Conservation (phyloP, 768 basidiomycete species). For the Mycena metata region DNA sequence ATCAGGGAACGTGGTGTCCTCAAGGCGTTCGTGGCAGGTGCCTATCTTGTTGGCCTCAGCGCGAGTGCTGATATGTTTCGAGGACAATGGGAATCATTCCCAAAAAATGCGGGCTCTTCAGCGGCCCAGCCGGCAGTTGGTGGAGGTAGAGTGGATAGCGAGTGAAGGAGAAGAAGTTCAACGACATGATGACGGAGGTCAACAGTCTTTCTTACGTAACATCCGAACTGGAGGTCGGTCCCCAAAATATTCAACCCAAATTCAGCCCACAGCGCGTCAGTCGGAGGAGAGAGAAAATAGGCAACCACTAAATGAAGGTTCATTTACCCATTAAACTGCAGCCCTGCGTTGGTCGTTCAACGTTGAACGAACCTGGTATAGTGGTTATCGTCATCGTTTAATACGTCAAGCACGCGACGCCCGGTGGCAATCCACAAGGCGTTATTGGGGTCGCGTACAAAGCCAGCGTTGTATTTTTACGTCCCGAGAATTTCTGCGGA, state of each 20-base stretch:
- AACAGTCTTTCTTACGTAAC: constrained; percentile 13
- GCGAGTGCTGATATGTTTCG: constrained; percentile 11
- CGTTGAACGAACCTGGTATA: background rate
- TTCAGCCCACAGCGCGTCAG: background rate
- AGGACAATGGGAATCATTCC: constrained; percentile 1
- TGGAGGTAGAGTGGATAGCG: background rate
- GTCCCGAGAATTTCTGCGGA: constrained; percentile 9
- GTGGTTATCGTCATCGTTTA: too few species aligned
- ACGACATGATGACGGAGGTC: constrained; percentile 20
- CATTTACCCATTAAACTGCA: background rate
- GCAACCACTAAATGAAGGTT: background rate
- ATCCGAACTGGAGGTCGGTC: too few species aligned
- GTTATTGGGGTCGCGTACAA: constrained; percentile 13
- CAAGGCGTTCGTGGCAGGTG: constrained; percentile 35
- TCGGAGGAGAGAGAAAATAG: constrained; percentile 2
- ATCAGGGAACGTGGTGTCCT: constrained; percentile 37
- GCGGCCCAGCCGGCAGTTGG: background rate
- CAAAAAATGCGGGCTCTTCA: background rate
- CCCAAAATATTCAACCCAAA: background rate
- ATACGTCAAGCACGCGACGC: background rate
- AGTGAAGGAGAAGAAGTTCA: constrained; percentile 2
- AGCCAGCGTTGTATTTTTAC: constrained; percentile 7
- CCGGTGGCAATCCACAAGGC: background rate
- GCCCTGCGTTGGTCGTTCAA: background rate
- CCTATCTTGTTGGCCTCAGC: constrained; percentile 21